Base-by-base conservation (phyloP, 768 basidiomycete species). In the Tulasnella sp. region DNA sequence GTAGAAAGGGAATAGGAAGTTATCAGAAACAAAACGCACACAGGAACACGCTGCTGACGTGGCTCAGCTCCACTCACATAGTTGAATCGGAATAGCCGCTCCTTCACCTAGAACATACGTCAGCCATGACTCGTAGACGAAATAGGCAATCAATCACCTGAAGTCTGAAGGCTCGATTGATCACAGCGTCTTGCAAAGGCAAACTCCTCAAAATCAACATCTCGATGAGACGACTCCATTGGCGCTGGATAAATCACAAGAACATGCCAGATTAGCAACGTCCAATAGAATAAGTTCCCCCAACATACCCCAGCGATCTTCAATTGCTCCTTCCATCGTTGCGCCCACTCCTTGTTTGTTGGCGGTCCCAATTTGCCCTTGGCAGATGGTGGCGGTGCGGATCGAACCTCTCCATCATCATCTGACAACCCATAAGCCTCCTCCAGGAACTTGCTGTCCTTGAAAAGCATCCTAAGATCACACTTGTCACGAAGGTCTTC, bases 401-500 rank as follows among this genome's bases (percentile, higher is more conserved):
- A 34, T 15, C 24, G 43, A 15, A 11, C 41, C 38, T 27, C 51
- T 21, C 48, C 58, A 30, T 32, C 21, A 23, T 30, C 51, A 7
- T 49, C 58, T 32, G 32, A 55, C 26, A 43, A 15, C 32, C 62
- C 63, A 29, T 64, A 85, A 2, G 76, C 88, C 70, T 91, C 87
- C 27, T 75, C 71, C 74, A 86, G 81, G 69, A 94, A 88, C 45
- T 73, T 74, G 56, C 78, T 73, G 63, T 84, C 73, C 0, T 74
- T 70, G 13, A 89, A 76, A 19, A 98, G 76, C 79, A 87, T 86
- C 63, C 78, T 74, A 19, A 98, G 77, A 70, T 99, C 96, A 65
- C 86, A 88, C 56, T 89, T 85, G 73, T 98, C 96, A 32, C 95
- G 77, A 44, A 98, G 78, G 70, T 98, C 96, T 70, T 98, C 95